A percentile compares a stretch with the other conserved stretches of the same genome.
Evolutionary conservation across 2,329 filamentous ascomycete species (phyloP).

Genomic region (Plenodomus biglobosus): DNA sequence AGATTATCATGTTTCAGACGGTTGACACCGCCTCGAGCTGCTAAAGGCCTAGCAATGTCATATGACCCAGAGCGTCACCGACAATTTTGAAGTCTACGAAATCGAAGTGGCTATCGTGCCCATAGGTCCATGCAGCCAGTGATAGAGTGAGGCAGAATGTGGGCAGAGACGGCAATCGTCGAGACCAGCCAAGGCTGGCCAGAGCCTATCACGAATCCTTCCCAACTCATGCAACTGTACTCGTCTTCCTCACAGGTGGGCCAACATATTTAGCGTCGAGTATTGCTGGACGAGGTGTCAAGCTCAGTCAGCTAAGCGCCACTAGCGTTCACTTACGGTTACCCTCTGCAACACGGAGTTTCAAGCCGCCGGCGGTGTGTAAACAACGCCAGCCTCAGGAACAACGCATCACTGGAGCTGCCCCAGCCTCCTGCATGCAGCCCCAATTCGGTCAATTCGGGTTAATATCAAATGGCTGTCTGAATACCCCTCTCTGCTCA

Average conservation of each 20-base stretch:
- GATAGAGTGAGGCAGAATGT: neutral
- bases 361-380: neutral
- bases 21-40: neutral
- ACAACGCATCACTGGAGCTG: neutral
- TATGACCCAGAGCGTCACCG: neutral
- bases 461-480: neutral
- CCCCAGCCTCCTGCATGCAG: neutral
- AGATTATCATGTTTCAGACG: neutral
- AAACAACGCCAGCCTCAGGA: neutral
- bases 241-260: neutral
- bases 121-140: neutral
- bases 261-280: neutral
- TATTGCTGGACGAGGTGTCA: conserved; percentile 4
- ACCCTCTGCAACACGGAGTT: conserved; percentile 13
- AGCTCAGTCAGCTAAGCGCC: conserved; percentile 6
- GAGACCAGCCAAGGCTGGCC: neutral
- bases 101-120: neutral
- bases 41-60: neutral
- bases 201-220: neutral
- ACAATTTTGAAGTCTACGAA: neutral
- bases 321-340: conserved; percentile 14
- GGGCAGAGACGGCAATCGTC: neutral
- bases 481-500: neutral
- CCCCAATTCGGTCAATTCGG: neutral
- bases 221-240: neutral